Conservation (phyloP, 169 alveolate genomes). For the Eimeria maxima region DNA sequence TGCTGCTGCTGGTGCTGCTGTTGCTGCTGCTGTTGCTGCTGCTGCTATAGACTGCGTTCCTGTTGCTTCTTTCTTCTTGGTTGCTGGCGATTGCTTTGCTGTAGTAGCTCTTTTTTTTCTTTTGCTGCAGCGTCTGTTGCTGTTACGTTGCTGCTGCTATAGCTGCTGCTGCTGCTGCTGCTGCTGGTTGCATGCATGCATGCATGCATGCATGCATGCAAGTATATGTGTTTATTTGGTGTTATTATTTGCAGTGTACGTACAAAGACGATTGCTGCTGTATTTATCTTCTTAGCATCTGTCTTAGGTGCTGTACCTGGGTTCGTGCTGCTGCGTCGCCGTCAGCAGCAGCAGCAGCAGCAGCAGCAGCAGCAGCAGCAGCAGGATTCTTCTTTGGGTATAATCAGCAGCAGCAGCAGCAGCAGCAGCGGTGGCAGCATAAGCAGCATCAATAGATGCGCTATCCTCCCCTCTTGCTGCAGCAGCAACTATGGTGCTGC, state of each 20-base stretch:
- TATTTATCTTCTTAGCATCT: conserved; percentile 55
- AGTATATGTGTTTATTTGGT: background rate
- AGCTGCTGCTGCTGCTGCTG: conserved; percentile 8
- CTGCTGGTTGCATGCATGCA: background rate
- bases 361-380: conserved; percentile 4
- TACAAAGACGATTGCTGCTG: conserved; percentile 52
- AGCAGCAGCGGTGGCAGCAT: background rate
- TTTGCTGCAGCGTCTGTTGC: conserved; percentile 18
- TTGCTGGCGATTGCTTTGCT: background rate
- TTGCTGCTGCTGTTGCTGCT: conserved; percentile 37
- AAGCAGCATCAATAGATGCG: too few species aligned
- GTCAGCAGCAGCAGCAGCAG: conserved; percentile 59
- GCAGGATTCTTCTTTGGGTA: too few species aligned
- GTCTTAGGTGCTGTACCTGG: conserved; percentile 65
- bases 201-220: too few species aligned
- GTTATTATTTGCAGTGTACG: conserved; percentile 28
- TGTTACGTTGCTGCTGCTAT: background rate
- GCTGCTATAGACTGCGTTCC: background rate
- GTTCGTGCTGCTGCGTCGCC: conserved; percentile 66
- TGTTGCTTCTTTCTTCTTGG: background rate
- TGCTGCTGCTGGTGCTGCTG: background rate
- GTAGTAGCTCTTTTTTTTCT: too few species aligned
- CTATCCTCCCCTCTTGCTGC: conserved; percentile 29
- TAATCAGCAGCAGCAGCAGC: conserved; percentile 23
- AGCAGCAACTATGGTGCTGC: conserved; percentile 61